Percentiles rank a stretch among this genome's conserved stretches.
phyloP scores from a whole-genome alignment of 768 basidiomycete species.

The Xanthoconium purpureum region DNA sequence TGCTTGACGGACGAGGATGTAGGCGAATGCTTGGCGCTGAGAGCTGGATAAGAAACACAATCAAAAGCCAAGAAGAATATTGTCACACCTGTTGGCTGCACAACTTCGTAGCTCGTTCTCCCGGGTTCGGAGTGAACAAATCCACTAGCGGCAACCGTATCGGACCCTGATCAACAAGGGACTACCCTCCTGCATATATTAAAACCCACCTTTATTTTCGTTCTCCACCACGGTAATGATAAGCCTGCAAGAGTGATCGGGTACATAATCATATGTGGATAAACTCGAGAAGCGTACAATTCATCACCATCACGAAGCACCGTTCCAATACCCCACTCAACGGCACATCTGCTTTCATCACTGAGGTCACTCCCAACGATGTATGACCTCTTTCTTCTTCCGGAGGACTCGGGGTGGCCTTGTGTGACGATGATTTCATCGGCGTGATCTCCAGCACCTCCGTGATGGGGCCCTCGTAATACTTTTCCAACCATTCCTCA shows the following conservation, averaged over 20 bases:
- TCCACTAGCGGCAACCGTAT: constrained; percentile 47
- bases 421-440: constrained; percentile 46
- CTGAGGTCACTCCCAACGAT: constrained; percentile 93
- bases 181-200: not conserved
- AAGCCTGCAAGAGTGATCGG: constrained; percentile 41
- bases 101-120: constrained; percentile 76
- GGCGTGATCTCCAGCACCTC: constrained; percentile 10
- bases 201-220: constrained; percentile 72
- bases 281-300: constrained; percentile 42
- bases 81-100: constrained; percentile 78
- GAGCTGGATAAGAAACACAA: constrained; percentile 10
- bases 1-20: constrained; percentile 86
- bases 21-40: constrained; percentile 84
- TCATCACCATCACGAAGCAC: constrained; percentile 94
- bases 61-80: not conserved
- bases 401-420: constrained; percentile 66
- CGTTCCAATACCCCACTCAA: constrained; percentile 98
- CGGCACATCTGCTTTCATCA: constrained; percentile 90
- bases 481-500: not conserved
- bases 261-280: not conserved
- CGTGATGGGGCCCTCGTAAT: constrained; percentile 1
- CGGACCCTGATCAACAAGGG: not conserved
- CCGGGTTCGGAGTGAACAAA: constrained; percentile 62
- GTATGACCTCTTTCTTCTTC: constrained; percentile 64
- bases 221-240: constrained; percentile 92